Evolutionary conservation across 441 rosid species (phyloP).

Genomic region (Breynia disticha): DNA sequence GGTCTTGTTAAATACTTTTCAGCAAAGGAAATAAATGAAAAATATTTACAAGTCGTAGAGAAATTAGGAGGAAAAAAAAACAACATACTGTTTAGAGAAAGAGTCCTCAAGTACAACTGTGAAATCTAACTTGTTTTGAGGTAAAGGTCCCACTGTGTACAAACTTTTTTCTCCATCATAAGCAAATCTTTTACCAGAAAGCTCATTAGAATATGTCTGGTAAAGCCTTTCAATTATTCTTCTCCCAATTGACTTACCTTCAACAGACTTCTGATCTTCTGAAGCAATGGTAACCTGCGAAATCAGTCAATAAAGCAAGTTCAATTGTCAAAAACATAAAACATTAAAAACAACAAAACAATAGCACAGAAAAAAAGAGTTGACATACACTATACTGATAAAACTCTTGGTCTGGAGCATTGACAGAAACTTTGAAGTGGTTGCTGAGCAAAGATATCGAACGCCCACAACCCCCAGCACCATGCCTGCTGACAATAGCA

Average conservation of each 20-base stretch:
- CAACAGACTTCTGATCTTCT: conserved; percentile 41
- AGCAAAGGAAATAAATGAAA: conserved; percentile 5
- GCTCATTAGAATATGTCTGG: conserved; percentile 57
- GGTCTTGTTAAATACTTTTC: neutral
- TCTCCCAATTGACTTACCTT: conserved; percentile 64
- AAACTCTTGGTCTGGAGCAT: conserved; percentile 47
- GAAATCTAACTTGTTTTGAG: conserved; percentile 51
- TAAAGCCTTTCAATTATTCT: conserved; percentile 53
- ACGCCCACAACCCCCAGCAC: conserved; percentile 45
- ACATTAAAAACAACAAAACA: conserved; percentile 9
- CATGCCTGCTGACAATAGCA: conserved; percentile 39
- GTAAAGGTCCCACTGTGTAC: conserved; percentile 73
- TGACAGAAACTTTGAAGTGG: conserved; percentile 58
- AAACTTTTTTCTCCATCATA: conserved; percentile 78
- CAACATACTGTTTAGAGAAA: conserved; percentile 39
- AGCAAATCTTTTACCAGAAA: conserved; percentile 49
- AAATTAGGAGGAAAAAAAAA: neutral
- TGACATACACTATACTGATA: conserved; percentile 72
- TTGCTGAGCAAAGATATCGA: conserved; percentile 47
- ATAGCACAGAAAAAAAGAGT: conserved; percentile 2
- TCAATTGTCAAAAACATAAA: conserved; percentile 1
- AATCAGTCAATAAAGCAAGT: conserved; percentile 6
- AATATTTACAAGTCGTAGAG: neutral
- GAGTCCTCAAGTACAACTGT: conserved; percentile 64
- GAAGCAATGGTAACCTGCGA: conserved; percentile 56